Base-by-base conservation (phyloP, 805 yeast genomes). In the Candida xiaguanensis region DNA sequence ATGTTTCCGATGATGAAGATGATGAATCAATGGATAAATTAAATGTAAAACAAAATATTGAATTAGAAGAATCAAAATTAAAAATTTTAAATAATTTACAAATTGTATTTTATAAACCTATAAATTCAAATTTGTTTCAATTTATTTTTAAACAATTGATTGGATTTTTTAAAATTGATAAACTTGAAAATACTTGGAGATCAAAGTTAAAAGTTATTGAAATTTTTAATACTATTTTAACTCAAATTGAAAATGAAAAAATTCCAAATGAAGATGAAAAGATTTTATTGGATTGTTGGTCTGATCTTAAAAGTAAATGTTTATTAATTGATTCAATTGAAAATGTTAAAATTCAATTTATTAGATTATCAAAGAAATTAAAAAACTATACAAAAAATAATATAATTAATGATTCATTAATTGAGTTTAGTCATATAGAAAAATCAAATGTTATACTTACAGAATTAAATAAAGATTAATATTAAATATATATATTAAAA, bases 181-280 rank as follows among this genome's bases (percentile, higher is more conserved):
- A 52, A 16, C 55, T 60, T 56, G 53, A 51, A 48, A 62, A 64
- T 36, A 74, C 86, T 1, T 84, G 91, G 91, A 71, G 83, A 48
- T 68, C 82, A 2, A 77, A 78, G 47, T 42, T 71, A 1, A 67
- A 70, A 1, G 59, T 63, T 14, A 70, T 65, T 46, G 79, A 75
- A 36, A 61, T 66, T 8, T 56, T 75, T 19, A 52, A 40, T 5
- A 39, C 37, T 13, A 24, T 59, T 1, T 36, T 59, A 6, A 41
- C 39, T 2, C 37, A 39, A 14, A 29, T 48, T 8, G 39, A 41
- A 14, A 36, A 48, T 23, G 39, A 34, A 14, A 42, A 41, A 9
- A 14, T 30, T 16, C n/a, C n/a, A n/a, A n/a, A n/a, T n/a, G n/a
- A n/a, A n/a, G 22, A 32, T 14, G 15, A 38, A 12, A 42, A 35